Evolutionary conservation across 2,329 filamentous ascomycete genomes (phyloP), one percentile per base, ranked within the genome.

Genomic region (Beauveria pseudobassiana): DNA sequence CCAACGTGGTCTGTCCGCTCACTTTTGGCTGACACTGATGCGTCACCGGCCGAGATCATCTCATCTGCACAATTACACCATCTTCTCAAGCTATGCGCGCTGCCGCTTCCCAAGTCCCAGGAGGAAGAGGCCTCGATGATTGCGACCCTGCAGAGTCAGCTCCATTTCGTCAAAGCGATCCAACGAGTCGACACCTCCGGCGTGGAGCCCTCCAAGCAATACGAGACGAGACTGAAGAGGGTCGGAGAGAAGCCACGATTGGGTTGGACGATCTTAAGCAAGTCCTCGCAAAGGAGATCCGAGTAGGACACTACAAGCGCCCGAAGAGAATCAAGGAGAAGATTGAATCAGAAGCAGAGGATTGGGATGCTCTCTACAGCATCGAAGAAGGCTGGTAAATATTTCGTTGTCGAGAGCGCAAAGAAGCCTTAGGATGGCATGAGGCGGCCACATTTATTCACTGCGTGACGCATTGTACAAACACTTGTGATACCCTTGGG

Each of bases 151-250:
- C 82, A 87, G 58, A 86, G 89, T 38, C 95, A 99, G 71, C 83
- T 99, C 0, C 88, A 89, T 69, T 99, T 99, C 70, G 92, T 98
- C n/a, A 87, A 85, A 64, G 85, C 91, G 64, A 87, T 98, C 22
- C 93, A 96, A 70, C 78, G 81, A 50, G 87, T 96, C 54, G 83
- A 96, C 72, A 93, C 91, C 0, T 75, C 80, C 0, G 86, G 82
- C 3, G 79, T 97, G 0, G 80, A 86, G 61, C 93, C 95, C 76
- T 99, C 49, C 81, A 84, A 56, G 87, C 88, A 50, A 88, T 98
- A 62, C 85, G 91, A 59, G 93, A 98, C 72, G 93, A 95, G 77
- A 90, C 89, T 1, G 70, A 75, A 43, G 84, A 86, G 64, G 80
- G 81, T 51, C 85, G 86, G 7, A 71, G 75, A 52, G 85, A 87